Percentiles rank a stretch among this genome's conserved stretches.
Evolutionary conservation across 441 rosid species (phyloP).

Genomic region (Francoa sonchifolia): DNA sequence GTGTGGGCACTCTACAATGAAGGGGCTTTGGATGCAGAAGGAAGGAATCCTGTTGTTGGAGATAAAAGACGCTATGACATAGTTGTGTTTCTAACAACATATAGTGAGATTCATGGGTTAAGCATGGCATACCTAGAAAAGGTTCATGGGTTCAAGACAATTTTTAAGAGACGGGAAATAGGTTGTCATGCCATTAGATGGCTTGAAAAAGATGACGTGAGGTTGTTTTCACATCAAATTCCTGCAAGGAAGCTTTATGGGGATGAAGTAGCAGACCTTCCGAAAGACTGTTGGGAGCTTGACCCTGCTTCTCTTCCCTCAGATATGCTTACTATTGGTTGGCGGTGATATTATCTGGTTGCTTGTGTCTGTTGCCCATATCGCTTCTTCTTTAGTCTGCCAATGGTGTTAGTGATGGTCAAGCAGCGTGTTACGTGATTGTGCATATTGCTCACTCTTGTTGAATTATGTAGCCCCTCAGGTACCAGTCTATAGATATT

Average conservation of each 20-base stretch:
- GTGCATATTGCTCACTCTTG: too few species aligned
- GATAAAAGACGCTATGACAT: conserved; percentile 31
- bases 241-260: conserved; percentile 60
- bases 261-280: conserved; percentile 28
- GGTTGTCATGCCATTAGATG: conserved; percentile 58
- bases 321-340: conserved; percentile 19
- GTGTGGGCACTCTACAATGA: conserved; percentile 68
- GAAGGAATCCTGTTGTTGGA: conserved; percentile 23
- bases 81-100: conserved; percentile 49
- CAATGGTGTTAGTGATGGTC: too few species aligned
- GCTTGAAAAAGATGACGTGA: conserved; percentile 41
- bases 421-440: too few species aligned
- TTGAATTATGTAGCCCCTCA: too few species aligned
- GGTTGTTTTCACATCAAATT: conserved; percentile 71
- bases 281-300: conserved; percentile 72
- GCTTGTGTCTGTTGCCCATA: not conserved
- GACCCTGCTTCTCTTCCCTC: conserved; percentile 70
- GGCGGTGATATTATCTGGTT: conserved; percentile 11
- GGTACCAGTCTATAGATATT: too few species aligned
- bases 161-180: conserved; percentile 56
- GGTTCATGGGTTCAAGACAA: conserved; percentile 50
- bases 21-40: conserved; percentile 17
- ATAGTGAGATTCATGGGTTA: conserved; percentile 56
- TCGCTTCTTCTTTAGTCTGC: too few species aligned
- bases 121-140: conserved; percentile 83